Base-by-base conservation (phyloP, 345 rosid genomes). In the Sonneratia alba region DNA sequence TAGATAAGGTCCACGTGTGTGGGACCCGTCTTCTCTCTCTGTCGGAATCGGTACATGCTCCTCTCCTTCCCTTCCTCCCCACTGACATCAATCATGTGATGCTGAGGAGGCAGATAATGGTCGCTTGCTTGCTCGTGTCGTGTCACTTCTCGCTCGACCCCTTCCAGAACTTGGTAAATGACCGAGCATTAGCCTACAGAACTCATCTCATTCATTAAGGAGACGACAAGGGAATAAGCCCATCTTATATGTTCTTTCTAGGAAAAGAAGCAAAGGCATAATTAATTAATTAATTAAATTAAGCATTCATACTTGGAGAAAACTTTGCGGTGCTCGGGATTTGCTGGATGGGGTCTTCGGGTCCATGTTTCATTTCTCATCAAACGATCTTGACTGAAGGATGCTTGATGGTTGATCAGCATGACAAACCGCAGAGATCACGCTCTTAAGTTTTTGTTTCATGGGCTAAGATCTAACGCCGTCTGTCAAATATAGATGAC, bases 21-120 rank as follows among this genome's bases (percentile, higher is more conserved):
- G 38, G 66, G 19, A 0, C 66, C 66, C 37, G 7, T 7, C 59
- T 13, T 27, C 45, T 42, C 45, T 42, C 45, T 42, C 66, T 24
- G 66, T 62, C 66, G 27, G 27, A 34, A 10, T 27, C 4, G 16
- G 14, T 24, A 7, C 32, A 11, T 11, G 36, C 16, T 22, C 15
- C 36, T 22, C 13, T 7, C 36, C 36, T 13, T 24, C 38, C 38
- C 36, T 62, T 24, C 38, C 36, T 3, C 65, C 32, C 13, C 65
- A 27, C 66, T 62, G 66, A 62, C 66, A 62, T 24, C 27, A 62
- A 62, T 62, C 66, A 62, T 62, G 66, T 62, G 66, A 62, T 10
- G 38, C 37, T 27, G 66, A 13, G 13, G 37, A 34, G 2, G 24
- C 9, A 7, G 36, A n/a, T n/a, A 27, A 0, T 10, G 34, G 34